Conservation (phyloP, 768 basidiomycete species). For the Austroboletus eburneus region DNA sequence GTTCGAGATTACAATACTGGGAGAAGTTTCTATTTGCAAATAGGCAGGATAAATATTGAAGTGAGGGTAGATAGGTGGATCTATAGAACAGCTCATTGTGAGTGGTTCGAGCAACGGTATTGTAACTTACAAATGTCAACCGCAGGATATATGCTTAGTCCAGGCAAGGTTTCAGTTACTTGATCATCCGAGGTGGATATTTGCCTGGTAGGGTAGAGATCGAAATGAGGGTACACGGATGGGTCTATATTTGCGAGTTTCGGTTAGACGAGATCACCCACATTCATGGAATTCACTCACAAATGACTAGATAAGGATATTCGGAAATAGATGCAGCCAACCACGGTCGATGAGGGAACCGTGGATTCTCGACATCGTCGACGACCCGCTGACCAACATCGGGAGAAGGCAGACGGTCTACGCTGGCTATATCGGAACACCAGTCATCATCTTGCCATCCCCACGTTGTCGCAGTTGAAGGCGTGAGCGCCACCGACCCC, state of each 20-base stretch:
- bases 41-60: slow-evolving; percentile 38
- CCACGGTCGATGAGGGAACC: slow-evolving; percentile 13
- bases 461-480: slow-evolving; percentile 43
- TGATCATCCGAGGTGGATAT: not conserved
- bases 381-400: slow-evolving; percentile 55
- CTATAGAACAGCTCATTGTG: slow-evolving; percentile 30
- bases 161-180: not conserved
- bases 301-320: slow-evolving; percentile 28
- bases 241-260: slow-evolving; percentile 10
- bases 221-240: slow-evolving; percentile 29
- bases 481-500: slow-evolving; percentile 56
- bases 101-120: not conserved
- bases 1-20: not conserved
- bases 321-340: slow-evolving; percentile 6
- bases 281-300: slow-evolving; percentile 15
- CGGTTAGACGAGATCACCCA: slow-evolving; percentile 3
- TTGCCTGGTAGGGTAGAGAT: slow-evolving; percentile 28
- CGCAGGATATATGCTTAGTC: slow-evolving; percentile 20
- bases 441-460: slow-evolving; percentile 46
- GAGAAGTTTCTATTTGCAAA: slow-evolving; percentile 1
- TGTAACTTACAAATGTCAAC: slow-evolving; percentile 18
- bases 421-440: slow-evolving; percentile 33
- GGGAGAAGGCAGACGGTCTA: slow-evolving; percentile 47
- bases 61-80: slow-evolving; percentile 39
- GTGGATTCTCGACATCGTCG: slow-evolving; percentile 47